Conservation (phyloP, 768 basidiomycete species). For the Suillus subluteus region DNA sequence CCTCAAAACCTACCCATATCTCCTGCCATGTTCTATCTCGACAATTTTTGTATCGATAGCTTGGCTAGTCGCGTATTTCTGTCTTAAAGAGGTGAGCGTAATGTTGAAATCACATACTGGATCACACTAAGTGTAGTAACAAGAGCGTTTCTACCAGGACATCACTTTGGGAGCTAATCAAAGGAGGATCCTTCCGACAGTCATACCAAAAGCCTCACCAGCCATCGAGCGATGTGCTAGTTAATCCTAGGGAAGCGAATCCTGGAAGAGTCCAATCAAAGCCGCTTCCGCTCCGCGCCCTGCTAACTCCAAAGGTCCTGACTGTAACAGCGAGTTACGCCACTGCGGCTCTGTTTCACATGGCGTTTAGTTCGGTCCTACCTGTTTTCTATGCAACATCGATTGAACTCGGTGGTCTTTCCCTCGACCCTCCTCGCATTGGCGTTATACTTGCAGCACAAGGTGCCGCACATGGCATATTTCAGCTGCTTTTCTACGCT, state of each 20-base stretch:
- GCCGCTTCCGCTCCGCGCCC: conserved; percentile 48
- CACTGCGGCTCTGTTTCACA: conserved; percentile 61
- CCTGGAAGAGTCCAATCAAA: not conserved
- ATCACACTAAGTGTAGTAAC: not conserved
- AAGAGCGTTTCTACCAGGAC: not conserved
- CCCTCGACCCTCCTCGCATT: conserved; percentile 32
- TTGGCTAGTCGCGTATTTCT: not conserved
- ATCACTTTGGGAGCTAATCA: not conserved
- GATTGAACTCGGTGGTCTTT: conserved; percentile 33
- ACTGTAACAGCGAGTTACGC: conserved; percentile 65
- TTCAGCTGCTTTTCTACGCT: conserved; percentile 68
- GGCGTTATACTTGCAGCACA: conserved; percentile 28
- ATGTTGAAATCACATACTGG: not conserved
- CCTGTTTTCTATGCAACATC: conserved; percentile 38
- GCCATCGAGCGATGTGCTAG: not conserved
- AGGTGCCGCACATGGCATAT: conserved; percentile 39
- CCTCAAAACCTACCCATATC: conserved; percentile 71
- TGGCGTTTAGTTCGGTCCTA: conserved; percentile 52
- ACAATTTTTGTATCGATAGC: conserved; percentile 20
- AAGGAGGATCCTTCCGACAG: not conserved
- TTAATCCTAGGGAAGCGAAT: not conserved
- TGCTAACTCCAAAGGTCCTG: conserved; percentile 58
- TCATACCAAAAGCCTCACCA: not conserved
- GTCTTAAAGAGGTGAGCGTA: not conserved
- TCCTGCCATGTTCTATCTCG: conserved; percentile 68